Percentiles rank a stretch among this genome's conserved stretches.
Evolutionary conservation across 2,329 filamentous ascomycete species (phyloP).

Genomic region (Trichoderma lentiforme): DNA sequence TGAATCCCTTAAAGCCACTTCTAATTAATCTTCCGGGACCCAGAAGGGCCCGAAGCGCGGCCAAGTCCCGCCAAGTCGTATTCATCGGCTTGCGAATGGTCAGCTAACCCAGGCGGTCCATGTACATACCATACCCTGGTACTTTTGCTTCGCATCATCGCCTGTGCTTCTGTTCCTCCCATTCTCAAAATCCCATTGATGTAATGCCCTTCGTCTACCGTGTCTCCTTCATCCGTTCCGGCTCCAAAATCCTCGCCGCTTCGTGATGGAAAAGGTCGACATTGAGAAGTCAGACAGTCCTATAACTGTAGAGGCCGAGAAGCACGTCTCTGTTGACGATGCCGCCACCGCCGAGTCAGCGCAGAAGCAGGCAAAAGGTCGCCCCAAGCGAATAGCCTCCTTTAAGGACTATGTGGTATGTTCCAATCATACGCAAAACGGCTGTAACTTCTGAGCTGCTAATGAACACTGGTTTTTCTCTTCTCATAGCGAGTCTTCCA

Average conservation of each 20-base stretch:
- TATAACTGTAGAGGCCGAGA: not conserved
- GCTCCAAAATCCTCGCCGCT: not conserved
- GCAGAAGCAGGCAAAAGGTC: constrained; percentile 34
- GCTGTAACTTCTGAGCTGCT: not conserved
- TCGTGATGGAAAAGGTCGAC: not conserved
- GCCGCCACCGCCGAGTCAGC: constrained; percentile 29
- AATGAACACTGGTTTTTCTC: not conserved
- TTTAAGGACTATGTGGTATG: constrained; percentile 44
- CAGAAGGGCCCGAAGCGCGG: not conserved
- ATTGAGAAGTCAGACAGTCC: not conserved
- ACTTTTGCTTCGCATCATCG: not conserved
- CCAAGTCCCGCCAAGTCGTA: not conserved
- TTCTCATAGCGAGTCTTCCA: constrained; percentile 45
- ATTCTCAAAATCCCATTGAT: not conserved
- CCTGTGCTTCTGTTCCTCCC: not conserved
- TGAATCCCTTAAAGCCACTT: not conserved
- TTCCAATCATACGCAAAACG: not conserved
- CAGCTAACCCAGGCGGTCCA: not conserved
- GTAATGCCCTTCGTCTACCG: not conserved
- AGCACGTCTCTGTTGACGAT: constrained; percentile 2
- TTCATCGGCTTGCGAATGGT: not conserved
- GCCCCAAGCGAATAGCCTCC: constrained; percentile 44
- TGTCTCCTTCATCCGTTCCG: not conserved
- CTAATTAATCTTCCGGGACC: not conserved
- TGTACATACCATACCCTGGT: not conserved